phyloP scores from a whole-genome alignment of 1,139 yeast species.

The Pneumocystis carinii region DNA sequence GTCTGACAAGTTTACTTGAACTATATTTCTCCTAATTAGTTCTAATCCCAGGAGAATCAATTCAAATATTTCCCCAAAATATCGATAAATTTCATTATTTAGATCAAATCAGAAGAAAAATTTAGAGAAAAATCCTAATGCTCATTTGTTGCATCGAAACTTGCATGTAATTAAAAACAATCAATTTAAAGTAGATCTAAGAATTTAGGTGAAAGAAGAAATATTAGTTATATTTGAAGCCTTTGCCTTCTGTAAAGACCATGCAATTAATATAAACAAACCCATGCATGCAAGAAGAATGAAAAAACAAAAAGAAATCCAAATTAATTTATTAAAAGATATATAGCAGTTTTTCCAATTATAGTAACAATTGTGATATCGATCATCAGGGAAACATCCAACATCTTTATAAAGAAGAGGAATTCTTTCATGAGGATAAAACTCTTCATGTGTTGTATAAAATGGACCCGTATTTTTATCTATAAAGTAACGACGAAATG shows the following conservation, averaged over 20 bases:
- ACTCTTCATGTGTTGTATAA: not conserved
- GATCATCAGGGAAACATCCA: not conserved
- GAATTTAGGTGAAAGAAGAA: conserved; percentile 68
- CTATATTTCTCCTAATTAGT: not conserved
- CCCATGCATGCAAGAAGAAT: conserved; percentile 6
- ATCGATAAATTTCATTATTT: conserved; percentile 8
- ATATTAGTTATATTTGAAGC: conserved; percentile 52
- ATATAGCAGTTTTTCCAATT: not conserved
- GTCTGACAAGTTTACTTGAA: not conserved
- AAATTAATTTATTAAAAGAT: not conserved
- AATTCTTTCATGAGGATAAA: not conserved
- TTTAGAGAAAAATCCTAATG: conserved; percentile 75
- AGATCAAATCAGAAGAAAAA: conserved; percentile 28
- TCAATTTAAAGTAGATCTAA: conserved; percentile 60
- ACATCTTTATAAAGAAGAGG: not conserved
- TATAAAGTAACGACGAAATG: not conserved
- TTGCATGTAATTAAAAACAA: conserved; percentile 64
- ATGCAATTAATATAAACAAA: conserved; percentile 77
- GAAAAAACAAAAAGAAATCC: conserved; percentile 6
- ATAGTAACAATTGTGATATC: not conserved
- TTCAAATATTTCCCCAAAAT: not conserved
- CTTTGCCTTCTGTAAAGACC: conserved; percentile 57
- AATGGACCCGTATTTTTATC: not conserved
- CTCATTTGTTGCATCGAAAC: conserved; percentile 54
- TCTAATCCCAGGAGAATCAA: not conserved